Evolutionary conservation across 2,329 filamentous ascomycete genomes (phyloP).

Genomic region (Sclerotinia minor): DNA sequence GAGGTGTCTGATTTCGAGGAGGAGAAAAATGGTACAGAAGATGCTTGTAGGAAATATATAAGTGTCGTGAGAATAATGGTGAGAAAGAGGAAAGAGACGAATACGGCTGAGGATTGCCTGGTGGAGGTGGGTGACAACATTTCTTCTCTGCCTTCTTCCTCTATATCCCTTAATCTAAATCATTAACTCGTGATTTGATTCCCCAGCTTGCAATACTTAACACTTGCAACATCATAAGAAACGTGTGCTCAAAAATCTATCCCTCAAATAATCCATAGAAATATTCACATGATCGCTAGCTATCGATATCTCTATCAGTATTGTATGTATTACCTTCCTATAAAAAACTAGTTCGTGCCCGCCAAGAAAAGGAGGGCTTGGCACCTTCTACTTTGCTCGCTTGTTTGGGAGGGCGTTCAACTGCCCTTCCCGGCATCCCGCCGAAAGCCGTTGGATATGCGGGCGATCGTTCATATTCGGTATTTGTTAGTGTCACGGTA

Average conservation of each 20-base stretch:
- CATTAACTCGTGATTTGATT: background rate
- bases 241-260: background rate
- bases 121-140: background rate
- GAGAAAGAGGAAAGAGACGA: background rate
- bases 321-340: conserved; percentile 6
- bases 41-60: background rate
- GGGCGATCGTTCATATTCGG: background rate
- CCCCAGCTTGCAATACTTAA: background rate
- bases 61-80: background rate
- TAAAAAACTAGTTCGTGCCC: background rate
- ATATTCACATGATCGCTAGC: background rate
- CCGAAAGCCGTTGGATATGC: background rate
- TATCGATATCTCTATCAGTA: background rate
- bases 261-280: background rate
- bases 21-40: background rate
- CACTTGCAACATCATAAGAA: background rate
- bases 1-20: background rate
- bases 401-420: background rate
- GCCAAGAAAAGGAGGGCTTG: background rate
- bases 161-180: background rate
- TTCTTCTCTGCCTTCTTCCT: background rate
- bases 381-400: conserved; percentile 5
- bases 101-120: background rate
- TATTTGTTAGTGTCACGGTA: background rate
- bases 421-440: background rate